Base-by-base conservation (phyloP, 1,284 basidiomycete species). In the Fomitopsis schrenkii region DNA sequence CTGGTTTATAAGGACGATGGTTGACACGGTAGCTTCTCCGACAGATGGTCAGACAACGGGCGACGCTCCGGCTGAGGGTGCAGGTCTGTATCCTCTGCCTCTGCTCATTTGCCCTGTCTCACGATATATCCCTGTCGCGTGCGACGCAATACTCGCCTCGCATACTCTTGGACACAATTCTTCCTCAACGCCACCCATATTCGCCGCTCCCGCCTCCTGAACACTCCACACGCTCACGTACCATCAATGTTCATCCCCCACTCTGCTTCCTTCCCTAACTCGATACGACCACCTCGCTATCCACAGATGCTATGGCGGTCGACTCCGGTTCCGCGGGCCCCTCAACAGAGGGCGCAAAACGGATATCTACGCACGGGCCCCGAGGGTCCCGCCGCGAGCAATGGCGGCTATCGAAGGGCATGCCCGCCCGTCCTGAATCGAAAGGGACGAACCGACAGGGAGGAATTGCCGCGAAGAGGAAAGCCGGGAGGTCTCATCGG, bases 341-440 rank as follows among this genome's bases (percentile, higher is more conserved):
- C 36, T 63, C 67, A 50, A 62, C 61, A 22, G 57, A 61, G 14
- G 57, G 63, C 55, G 53, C 76, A 19, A 75, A 79, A 65, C 77
- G 77, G 22, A 77, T 91, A 63, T 91, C 90, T 22, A 93, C 91
- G 3, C 90, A 91, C 69, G 90, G 90, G 15, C 83, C 85, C 5
- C 84, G 90, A 45, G 76, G 78, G 50, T 90, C 90, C 55, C 79
- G 90, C 60, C 79, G 86, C 64, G 89, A 91, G 67, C 80, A 86
- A 66, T 93, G 91, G 91, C 79, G 90, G 67, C 74, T 75, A 61
- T 88, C 91, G 42, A 93, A 91, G 69, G 90, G 91, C 50, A 69
- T 91, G 73, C 68, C 78, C 9, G 74, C 84, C 30, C 74, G 82
- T 60, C 78, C 83, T 8, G 79, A 77, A 64, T 71, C 78, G 12